phyloP scores from a whole-genome alignment of 176 grass and related monocot species.

The Miscanthus lutarioriparius region DNA sequence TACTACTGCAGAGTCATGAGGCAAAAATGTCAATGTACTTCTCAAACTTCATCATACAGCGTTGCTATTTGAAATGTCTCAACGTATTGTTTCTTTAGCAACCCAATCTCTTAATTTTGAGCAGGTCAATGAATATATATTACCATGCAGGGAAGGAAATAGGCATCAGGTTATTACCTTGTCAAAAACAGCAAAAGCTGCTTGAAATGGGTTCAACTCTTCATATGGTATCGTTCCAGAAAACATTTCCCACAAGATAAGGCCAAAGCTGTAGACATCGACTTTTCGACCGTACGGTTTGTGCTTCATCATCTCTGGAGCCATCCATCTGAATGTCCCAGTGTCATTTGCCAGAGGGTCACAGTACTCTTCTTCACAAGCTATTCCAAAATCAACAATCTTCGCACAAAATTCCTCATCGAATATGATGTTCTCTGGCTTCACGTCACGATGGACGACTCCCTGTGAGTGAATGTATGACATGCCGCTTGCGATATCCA shows the following conservation, averaged over 20 bases:
- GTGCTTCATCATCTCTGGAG: constrained; percentile 89
- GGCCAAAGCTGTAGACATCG: constrained; percentile 95
- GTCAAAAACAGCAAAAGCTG: constrained; percentile 93
- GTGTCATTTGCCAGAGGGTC: constrained; percentile 64
- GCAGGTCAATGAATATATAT: background rate
- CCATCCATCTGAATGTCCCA: constrained; percentile 98
- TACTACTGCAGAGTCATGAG: background rate
- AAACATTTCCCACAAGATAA: constrained; percentile 96
- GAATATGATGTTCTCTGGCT: constrained; percentile 95
- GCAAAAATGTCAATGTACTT: background rate
- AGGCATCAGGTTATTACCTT: constrained; percentile 64
- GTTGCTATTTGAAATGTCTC: background rate
- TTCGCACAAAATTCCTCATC: constrained; percentile 55
- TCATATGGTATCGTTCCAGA: constrained; percentile 77
- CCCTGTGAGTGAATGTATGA: constrained; percentile 86
- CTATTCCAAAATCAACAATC: constrained; percentile 95
- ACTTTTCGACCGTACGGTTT: constrained; percentile 76
- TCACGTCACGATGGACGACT: constrained; percentile 91
- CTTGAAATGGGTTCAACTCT: constrained; percentile 85
- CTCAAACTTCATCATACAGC: constrained; percentile 16
- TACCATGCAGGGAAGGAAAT: background rate
- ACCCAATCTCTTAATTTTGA: constrained; percentile 19
- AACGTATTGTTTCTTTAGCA: background rate
- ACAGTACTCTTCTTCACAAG: constrained; percentile 78
- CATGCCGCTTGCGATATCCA: constrained; percentile 81